These are phyloP conservation scores for Colletotrichum godetiae DNA, from an alignment of 2,329 filamentous ascomycete genomes.

Conservation along the genomic window DNA sequence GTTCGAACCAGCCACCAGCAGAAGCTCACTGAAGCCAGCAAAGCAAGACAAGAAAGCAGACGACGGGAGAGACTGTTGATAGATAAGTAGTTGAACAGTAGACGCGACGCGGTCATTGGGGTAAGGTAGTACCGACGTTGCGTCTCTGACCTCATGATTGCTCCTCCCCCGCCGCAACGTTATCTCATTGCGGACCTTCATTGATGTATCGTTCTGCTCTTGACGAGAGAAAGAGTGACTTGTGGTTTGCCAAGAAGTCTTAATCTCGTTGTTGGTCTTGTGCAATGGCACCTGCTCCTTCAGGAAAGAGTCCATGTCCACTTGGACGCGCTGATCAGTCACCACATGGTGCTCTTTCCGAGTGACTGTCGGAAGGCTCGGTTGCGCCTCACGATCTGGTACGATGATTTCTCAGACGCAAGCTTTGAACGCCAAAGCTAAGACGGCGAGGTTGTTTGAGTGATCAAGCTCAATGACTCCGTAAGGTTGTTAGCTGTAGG, in stretches of 20 bases:
- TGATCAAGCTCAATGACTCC: not conserved
- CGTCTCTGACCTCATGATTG: conserved; percentile 23
- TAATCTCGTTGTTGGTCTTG: conserved; percentile 4
- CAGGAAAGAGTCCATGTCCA: conserved; percentile 29
- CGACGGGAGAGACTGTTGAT: conserved; percentile 3
- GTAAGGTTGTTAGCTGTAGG: not conserved
- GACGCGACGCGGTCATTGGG: not conserved
- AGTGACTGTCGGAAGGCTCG: not conserved
- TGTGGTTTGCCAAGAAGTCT: conserved; percentile 16
- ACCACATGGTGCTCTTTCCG: not conserved
- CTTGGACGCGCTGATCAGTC: conserved; percentile 19
- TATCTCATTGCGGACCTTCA: conserved; percentile 9
- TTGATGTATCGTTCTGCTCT: not conserved
- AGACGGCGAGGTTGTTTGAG: not conserved
- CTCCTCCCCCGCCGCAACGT: conserved; percentile 14
- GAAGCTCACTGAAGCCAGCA: conserved; percentile 1
- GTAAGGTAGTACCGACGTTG: conserved; percentile 19
- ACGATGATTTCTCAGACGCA: not conserved
- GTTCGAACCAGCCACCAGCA: conserved; percentile 5
- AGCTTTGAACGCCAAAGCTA: not conserved
- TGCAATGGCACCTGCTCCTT: conserved; percentile 34
- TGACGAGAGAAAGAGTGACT: not conserved
- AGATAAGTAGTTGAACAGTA: not conserved
- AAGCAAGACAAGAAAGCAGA: not conserved
- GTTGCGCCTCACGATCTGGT: not conserved